Percentiles rank a stretch among this genome's conserved stretches.
Conservation (phyloP, 192 early-diverging fungal species). For the Gamsiella multidivaricata region DNA sequence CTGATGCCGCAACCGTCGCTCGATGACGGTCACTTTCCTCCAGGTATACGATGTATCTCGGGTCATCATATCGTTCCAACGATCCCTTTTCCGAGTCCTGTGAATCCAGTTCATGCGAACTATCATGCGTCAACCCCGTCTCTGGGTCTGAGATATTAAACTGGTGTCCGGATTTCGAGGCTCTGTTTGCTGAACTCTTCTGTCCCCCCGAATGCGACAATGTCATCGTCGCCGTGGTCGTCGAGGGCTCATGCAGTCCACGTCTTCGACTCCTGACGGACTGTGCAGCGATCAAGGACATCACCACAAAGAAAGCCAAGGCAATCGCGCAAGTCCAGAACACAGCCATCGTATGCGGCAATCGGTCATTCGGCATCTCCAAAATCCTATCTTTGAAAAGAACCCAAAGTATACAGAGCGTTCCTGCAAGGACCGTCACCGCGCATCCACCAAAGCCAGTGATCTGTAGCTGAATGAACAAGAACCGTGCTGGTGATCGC, state of each 20-base stretch:
- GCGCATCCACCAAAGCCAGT: conserved; percentile 47
- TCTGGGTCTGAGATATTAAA: conserved; percentile 12
- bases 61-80: conserved; percentile 20
- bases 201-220: conserved; percentile 14
- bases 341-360: conserved; percentile 32
- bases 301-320: conserved; percentile 21
- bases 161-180: conserved; percentile 2
- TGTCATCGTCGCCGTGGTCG: conserved; percentile 5
- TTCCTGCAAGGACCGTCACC: conserved; percentile 26
- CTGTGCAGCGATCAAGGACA: conserved; percentile 33
- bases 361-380: conserved; percentile 6
- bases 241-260: conserved; percentile 26
- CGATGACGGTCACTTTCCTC: background rate
- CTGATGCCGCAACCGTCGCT: conserved; percentile 12
- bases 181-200: conserved; percentile 1
- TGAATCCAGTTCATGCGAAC: conserved; percentile 15
- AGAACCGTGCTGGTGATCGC: conserved; percentile 33
- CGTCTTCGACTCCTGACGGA: conserved; percentile 38
- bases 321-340: conserved; percentile 49
- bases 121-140: conserved; percentile 26
- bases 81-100: conserved; percentile 25
- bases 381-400: conserved; percentile 27
- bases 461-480: conserved; percentile 51
- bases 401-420: conserved; percentile 39
- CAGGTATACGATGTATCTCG: background rate